phyloP scores from a whole-genome alignment of 306 rosid genomes.

The Ochetophila trinervis region DNA sequence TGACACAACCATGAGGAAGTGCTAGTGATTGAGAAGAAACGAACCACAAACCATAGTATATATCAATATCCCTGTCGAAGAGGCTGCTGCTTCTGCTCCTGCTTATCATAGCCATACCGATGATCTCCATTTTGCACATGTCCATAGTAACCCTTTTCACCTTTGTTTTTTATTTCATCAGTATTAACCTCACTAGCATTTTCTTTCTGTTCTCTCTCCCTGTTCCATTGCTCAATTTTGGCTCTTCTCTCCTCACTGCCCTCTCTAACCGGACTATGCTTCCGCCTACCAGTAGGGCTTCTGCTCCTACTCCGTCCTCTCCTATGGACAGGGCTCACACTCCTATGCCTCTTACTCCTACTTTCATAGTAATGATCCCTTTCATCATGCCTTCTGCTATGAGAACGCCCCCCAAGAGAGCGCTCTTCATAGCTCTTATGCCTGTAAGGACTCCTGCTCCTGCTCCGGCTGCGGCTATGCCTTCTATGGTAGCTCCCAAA shows the following conservation, averaged over 20 bases:
- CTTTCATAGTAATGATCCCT: constrained; percentile 57
- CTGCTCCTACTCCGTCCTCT: constrained; percentile 50
- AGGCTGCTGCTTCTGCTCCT: constrained; percentile 30
- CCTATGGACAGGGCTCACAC: constrained; percentile 53
- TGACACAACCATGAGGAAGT: background rate
- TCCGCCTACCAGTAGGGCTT: constrained; percentile 52
- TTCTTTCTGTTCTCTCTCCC: constrained; percentile 56
- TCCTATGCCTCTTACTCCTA: constrained; percentile 54
- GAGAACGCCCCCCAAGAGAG: constrained; percentile 42
- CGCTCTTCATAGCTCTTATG: constrained; percentile 69
- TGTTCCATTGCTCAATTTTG: constrained; percentile 82
- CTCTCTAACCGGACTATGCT: constrained; percentile 62
- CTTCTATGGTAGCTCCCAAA: constrained; percentile 43
- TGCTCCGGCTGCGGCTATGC: constrained; percentile 52
- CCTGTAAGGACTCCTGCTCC: constrained; percentile 75
- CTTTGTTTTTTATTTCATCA: constrained; percentile 13
- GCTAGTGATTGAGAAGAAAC: constrained; percentile 24
- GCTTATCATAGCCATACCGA: constrained; percentile 26
- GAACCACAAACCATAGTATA: constrained; percentile 36
- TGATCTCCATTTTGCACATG: constrained; percentile 30
- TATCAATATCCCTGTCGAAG: constrained; percentile 42
- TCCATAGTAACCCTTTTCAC: constrained; percentile 16
- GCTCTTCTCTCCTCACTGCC: constrained; percentile 88
- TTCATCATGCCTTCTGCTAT: constrained; percentile 60
- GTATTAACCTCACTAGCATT: constrained; percentile 29